A percentile compares a stretch with the other conserved stretches of the same genome.
These are phyloP conservation scores for Solanum clarkiae DNA, from an alignment of 257 asterid genomes.

Conservation along the genomic window DNA sequence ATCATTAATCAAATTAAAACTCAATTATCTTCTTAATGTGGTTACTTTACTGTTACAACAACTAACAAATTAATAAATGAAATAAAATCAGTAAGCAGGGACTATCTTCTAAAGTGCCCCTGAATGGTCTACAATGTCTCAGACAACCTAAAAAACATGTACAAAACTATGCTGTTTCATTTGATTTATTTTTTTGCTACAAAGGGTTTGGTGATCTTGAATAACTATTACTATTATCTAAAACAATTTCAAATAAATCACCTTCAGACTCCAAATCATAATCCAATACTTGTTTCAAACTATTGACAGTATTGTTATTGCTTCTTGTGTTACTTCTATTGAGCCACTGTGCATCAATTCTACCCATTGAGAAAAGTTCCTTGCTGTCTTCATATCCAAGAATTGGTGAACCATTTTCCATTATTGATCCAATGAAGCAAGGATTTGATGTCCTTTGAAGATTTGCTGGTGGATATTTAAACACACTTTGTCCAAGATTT, in stretches of 20 bases:
- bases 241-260: conserved; percentile 75
- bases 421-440: conserved; percentile 49
- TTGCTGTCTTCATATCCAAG: conserved; percentile 69
- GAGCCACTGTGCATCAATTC: conserved; percentile 70
- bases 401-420: conserved; percentile 29
- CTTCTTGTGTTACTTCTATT: conserved; percentile 45
- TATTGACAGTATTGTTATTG: conserved; percentile 34
- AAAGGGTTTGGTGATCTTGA: conserved; percentile 35
- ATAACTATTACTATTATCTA: conserved; percentile 34
- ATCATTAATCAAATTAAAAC: neutral
- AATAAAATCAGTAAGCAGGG: neutral
- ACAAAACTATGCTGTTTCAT: neutral
- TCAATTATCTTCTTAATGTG: neutral
- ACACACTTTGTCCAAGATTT: conserved; percentile 80
- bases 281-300: conserved; percentile 19
- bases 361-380: conserved; percentile 94
- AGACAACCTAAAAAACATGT: neutral
- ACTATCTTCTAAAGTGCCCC: neutral
- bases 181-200: neutral
- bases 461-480: conserved; percentile 45
- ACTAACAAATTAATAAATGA: neutral
- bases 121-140: neutral
- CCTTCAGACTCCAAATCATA: conserved; percentile 75
- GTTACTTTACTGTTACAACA: neutral
- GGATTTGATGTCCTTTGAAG: conserved; percentile 67